Percentiles rank a stretch among this genome's conserved stretches.
phyloP scores from a whole-genome alignment of 2,329 filamentous ascomycete species.

The Stagonosporopsis tanaceti region DNA sequence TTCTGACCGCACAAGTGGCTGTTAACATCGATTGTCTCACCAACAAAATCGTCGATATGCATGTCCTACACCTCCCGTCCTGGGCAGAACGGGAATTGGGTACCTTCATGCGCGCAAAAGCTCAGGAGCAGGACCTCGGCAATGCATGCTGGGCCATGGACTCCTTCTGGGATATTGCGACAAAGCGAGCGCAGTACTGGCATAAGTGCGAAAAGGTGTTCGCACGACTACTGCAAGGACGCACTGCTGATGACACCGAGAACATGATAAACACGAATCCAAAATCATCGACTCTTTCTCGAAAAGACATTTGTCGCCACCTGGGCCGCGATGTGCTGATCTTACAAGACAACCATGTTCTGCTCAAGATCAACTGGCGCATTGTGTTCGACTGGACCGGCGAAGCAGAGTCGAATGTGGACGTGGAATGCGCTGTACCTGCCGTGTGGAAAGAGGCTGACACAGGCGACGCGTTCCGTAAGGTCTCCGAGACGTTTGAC shows the following conservation, averaged over 20 bases:
- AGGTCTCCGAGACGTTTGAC: conserved; percentile 68
- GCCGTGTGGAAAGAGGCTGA: conserved; percentile 70
- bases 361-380: conserved; percentile 67
- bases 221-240: conserved; percentile 33
- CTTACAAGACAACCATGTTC: conserved; percentile 50
- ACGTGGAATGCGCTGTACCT: conserved; percentile 65
- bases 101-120: conserved; percentile 57
- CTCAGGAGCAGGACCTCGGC: conserved; percentile 62
- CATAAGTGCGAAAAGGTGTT: conserved; percentile 61
- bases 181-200: conserved; percentile 71
- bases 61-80: conserved; percentile 64
- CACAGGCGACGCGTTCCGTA: conserved; percentile 62
- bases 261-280: conserved; percentile 24
- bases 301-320: conserved; percentile 60
- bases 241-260: conserved; percentile 24
- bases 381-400: conserved; percentile 77
- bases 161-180: conserved; percentile 70
- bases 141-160: conserved; percentile 72
- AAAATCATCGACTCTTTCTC: conserved; percentile 33
- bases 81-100: conserved; percentile 67
- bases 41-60: conserved; percentile 62
- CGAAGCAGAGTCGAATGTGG: conserved; percentile 68
- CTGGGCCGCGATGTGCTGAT: conserved; percentile 41
- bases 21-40: conserved; percentile 59
- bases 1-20: conserved; percentile 66